phyloP scores from a whole-genome alignment of 805 yeast species.

The Candida chauliodis region DNA sequence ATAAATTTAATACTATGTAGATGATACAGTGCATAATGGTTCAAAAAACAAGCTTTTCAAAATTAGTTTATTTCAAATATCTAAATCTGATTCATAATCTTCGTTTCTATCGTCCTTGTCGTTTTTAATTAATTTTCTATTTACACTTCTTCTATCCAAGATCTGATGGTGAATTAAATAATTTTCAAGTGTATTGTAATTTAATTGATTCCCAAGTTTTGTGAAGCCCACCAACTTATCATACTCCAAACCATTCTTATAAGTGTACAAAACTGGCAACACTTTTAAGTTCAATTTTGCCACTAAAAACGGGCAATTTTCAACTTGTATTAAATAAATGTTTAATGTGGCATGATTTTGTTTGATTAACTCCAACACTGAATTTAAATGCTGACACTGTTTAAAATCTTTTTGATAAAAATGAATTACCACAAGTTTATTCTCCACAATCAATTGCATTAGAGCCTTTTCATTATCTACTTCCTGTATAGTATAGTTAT shows the following conservation, averaged over 20 bases:
- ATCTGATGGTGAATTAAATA: conserved; percentile 15
- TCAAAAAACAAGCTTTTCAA: too few species aligned
- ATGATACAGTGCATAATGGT: too few species aligned
- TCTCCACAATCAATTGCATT: conserved; percentile 46
- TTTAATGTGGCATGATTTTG: conserved; percentile 54
- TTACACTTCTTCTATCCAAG: conserved; percentile 17
- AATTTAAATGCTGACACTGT: conserved; percentile 60
- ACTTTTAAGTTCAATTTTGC: conserved; percentile 59
- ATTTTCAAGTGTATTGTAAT: conserved; percentile 46
- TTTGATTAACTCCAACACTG: conserved; percentile 43
- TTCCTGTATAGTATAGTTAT: conserved; percentile 11
- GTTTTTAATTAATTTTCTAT: background rate
- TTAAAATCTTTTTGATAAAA: conserved; percentile 59
- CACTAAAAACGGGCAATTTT: conserved; percentile 68
- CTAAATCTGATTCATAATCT: conserved; percentile 11
- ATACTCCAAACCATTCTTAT: conserved; percentile 55
- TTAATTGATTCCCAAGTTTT: conserved; percentile 48
- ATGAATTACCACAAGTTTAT: conserved; percentile 50
- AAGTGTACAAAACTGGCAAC: conserved; percentile 67
- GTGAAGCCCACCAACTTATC: conserved; percentile 69
- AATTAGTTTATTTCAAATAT: background rate
- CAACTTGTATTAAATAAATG: conserved; percentile 56
- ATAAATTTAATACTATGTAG: conserved; percentile 5
- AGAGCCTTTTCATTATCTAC: conserved; percentile 52
- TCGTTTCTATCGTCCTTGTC: background rate